A percentile compares a stretch with the other conserved stretches of the same genome.
phyloP scores from a whole-genome alignment of 129 eudicot genomes.

The Rutidosis leptorrhynchoides region DNA sequence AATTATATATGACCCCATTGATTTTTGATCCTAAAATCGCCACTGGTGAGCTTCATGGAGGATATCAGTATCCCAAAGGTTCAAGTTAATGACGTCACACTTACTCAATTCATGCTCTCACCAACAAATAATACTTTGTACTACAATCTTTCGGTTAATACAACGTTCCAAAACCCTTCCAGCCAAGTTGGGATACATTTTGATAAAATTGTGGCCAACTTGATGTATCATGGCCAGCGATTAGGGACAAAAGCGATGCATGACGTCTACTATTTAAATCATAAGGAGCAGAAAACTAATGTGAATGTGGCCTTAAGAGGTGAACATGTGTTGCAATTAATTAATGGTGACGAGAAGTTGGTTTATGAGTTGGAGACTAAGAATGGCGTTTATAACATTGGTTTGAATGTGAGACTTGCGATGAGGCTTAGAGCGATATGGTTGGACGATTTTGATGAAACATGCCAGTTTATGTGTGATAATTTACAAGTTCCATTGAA shows the following conservation, averaged over 20 bases:
- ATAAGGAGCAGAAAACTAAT: constrained; percentile 37
- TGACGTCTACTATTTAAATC: too few relatives aligned
- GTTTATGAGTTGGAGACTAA: constrained; percentile 33
- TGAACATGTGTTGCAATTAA: constrained; percentile 14
- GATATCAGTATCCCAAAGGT: too few relatives aligned
- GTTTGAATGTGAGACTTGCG: constrained; percentile 51
- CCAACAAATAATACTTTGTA: too few relatives aligned
- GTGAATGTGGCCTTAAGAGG: constrained; percentile 37
- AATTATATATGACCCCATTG: too few relatives aligned
- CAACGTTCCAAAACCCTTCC: constrained; percentile 68
- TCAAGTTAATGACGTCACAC: too few relatives aligned
- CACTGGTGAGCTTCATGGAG: too few relatives aligned
- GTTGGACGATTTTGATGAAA: constrained; percentile 35
- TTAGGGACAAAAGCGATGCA: too few relatives aligned
- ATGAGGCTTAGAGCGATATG: constrained; percentile 47
- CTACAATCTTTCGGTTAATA: too few relatives aligned
- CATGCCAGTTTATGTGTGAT: constrained; percentile 48
- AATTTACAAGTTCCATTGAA: constrained; percentile 57
- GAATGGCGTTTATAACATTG: constrained; percentile 41
- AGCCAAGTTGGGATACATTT: constrained; percentile 51
- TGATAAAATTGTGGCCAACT: constrained; percentile 51
- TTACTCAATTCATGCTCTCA: too few relatives aligned
- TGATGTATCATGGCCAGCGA: constrained; percentile 45
- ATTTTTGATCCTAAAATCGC: too few relatives aligned
- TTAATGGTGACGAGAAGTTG: constrained; percentile 16